Conservation (phyloP, 495 filamentous ascomycete genomes). For the Penicillium robsamsonii region DNA sequence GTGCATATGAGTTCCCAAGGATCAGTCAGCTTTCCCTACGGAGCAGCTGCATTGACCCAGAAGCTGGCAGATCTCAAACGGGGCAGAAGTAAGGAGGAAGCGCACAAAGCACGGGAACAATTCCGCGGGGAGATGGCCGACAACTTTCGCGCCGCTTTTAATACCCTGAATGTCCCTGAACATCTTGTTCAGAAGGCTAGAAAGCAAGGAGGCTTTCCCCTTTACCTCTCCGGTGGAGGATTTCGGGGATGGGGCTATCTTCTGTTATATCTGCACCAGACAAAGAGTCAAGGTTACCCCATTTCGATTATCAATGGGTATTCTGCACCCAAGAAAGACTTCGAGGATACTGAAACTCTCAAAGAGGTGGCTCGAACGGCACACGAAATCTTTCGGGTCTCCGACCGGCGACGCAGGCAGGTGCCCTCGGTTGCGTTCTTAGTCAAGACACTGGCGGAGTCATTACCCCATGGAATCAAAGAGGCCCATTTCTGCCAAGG, state of each 20-base stretch:
- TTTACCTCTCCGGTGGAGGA: constrained; percentile 84
- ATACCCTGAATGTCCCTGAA: constrained; percentile 53
- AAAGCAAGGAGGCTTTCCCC: constrained; percentile 56
- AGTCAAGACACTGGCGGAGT: constrained; percentile 65
- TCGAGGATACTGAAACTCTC: constrained; percentile 60
- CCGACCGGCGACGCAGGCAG: constrained; percentile 73
- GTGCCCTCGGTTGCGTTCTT: constrained; percentile 81
- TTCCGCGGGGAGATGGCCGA: constrained; percentile 57
- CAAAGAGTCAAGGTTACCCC: constrained; percentile 70
- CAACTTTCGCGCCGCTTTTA: constrained; percentile 62
- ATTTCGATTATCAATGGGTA: constrained; percentile 85
- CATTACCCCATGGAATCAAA: constrained; percentile 63
- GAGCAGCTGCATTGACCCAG: constrained; percentile 73
- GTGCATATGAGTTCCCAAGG: constrained; percentile 50
- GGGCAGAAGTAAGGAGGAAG: constrained; percentile 29
- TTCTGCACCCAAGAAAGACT: constrained; percentile 57
- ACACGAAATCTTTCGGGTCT: constrained; percentile 71
- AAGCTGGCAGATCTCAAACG: constrained; percentile 53
- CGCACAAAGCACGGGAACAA: constrained; percentile 28
- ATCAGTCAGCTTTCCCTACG: constrained; percentile 70
- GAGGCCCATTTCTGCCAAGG: constrained; percentile 80
- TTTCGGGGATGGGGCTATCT: constrained; percentile 90
- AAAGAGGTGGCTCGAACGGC: constrained; percentile 46
- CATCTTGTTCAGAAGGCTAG: constrained; percentile 44
- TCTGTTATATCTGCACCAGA: constrained; percentile 59